A percentile compares a stretch with the other conserved stretches of the same genome.
Evolutionary conservation across 2,329 filamentous ascomycete species (phyloP).

Genomic region (Fusarium brevicatenulatum): DNA sequence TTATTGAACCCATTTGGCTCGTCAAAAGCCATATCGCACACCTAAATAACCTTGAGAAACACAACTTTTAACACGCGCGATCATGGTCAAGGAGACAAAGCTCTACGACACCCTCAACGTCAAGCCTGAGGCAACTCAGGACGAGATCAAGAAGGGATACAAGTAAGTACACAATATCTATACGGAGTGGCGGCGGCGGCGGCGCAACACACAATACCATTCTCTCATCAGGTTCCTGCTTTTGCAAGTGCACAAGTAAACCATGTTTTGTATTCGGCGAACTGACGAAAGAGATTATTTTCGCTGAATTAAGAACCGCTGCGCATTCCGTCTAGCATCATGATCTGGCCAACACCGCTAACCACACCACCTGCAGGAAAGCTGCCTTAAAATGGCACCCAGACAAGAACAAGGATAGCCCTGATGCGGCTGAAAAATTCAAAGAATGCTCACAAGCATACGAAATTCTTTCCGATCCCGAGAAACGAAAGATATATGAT

Average conservation of each 20-base stretch:
- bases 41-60: background rate
- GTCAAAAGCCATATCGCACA: slow-evolving; percentile 10
- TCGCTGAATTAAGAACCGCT: background rate
- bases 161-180: slow-evolving; percentile 64
- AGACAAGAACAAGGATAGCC: slow-evolving; percentile 97
- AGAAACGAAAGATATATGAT: slow-evolving; percentile 96
- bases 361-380: slow-evolving; percentile 68
- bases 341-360: slow-evolving; percentile 42
- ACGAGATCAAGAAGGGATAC: slow-evolving; percentile 98
- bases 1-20: slow-evolving; percentile 12
- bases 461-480: slow-evolving; percentile 95
- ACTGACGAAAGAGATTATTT: background rate
- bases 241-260: background rate
- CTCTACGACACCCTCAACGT: slow-evolving; percentile 89
- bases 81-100: slow-evolving; percentile 94
- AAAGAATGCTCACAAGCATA: slow-evolving; percentile 98
- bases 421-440: slow-evolving; percentile 89
- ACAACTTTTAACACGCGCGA: slow-evolving; percentile 46
- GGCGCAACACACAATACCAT: background rate
- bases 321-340: background rate
- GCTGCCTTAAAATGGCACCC: slow-evolving; percentile 91
- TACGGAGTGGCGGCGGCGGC: background rate
- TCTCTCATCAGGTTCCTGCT: background rate
- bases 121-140: slow-evolving; percentile 82
- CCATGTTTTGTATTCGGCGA: background rate